Percentiles rank a stretch among this genome's conserved stretches.
Evolutionary conservation across 768 basidiomycete genomes (phyloP).

Genomic region (Boletellus sp.): DNA sequence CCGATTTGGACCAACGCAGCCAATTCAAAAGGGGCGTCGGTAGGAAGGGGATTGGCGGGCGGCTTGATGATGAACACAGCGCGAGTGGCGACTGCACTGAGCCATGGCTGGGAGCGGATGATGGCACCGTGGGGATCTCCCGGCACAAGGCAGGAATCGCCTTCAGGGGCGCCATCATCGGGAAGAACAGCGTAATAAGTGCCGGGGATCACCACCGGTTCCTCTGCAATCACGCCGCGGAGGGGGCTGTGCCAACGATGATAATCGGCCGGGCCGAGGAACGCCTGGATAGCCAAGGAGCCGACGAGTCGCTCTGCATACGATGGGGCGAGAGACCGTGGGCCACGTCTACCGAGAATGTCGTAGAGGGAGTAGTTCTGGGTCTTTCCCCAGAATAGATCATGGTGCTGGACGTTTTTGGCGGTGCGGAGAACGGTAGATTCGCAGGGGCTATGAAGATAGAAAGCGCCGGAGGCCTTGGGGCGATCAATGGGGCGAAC

Average conservation of each 20-base stretch:
- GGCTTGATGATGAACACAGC: constrained; percentile 53
- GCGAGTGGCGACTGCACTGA: constrained; percentile 46
- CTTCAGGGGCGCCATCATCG: constrained; percentile 4
- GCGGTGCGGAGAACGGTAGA: constrained; percentile 37
- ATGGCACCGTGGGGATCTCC: constrained; percentile 18
- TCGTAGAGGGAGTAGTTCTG: constrained; percentile 56
- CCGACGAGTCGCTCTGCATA: constrained; percentile 42
- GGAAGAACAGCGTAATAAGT: constrained; percentile 14
- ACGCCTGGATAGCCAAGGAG: constrained; percentile 52
- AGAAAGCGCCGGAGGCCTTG: constrained; percentile 1
- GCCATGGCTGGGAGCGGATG: constrained; percentile 37
- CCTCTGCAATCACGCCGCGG: constrained; percentile 36
- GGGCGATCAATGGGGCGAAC: constrained; percentile 35
- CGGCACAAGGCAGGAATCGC: background rate
- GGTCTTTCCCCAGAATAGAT: constrained; percentile 57
- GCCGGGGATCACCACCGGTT: constrained; percentile 21
- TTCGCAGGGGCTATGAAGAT: constrained; percentile 50
- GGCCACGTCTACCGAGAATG: constrained; percentile 47
- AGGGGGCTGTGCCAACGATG: constrained; percentile 64
- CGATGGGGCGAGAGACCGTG: too few relatives aligned
- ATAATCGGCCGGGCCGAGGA: constrained; percentile 49
- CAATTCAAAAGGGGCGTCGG: constrained; percentile 41
- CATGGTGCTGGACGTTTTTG: constrained; percentile 36
- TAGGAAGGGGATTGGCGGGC: constrained; percentile 27
- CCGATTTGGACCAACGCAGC: constrained; percentile 55